Conservation (phyloP, 257 asterid species). For the Solanum lycopersicoides region DNA sequence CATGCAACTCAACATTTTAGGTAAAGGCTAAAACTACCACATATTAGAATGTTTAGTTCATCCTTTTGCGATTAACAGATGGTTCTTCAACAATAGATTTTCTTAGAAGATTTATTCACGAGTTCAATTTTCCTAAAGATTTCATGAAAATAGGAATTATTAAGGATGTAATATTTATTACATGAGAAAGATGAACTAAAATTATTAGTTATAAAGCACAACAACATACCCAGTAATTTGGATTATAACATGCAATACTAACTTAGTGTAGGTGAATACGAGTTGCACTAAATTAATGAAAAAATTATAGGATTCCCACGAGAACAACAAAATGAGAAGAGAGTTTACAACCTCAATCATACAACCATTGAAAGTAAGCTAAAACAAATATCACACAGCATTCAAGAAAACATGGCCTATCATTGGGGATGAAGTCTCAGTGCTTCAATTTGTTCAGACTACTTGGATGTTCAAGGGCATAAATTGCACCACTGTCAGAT, state of each 20-base stretch:
- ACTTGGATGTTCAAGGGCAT: not conserved
- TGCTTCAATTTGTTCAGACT: not conserved
- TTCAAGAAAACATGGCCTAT: not conserved
- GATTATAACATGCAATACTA: not conserved
- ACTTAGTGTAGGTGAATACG: not conserved
- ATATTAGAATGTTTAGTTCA: not conserved
- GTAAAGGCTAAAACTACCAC: not conserved
- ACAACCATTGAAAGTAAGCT: not conserved
- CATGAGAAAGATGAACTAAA: not conserved
- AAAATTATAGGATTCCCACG: not conserved
- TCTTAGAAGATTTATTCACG: not conserved
- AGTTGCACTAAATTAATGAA: not conserved
- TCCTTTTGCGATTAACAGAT: not conserved
- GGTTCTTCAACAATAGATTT: not conserved
- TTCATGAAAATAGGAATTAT: not conserved
- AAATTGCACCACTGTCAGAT: not conserved
- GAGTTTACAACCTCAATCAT: not conserved
- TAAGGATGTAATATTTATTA: not conserved
- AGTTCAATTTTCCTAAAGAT: not conserved
- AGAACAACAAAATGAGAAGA: not conserved
- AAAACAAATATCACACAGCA: not conserved
- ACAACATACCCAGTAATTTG: not conserved
- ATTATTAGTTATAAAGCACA: not conserved
- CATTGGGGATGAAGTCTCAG: not conserved
- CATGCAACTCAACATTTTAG: not conserved